Evolutionary conservation across 2,329 filamentous ascomycete genomes (phyloP).

Genomic region (Alternaria ethzedia): DNA sequence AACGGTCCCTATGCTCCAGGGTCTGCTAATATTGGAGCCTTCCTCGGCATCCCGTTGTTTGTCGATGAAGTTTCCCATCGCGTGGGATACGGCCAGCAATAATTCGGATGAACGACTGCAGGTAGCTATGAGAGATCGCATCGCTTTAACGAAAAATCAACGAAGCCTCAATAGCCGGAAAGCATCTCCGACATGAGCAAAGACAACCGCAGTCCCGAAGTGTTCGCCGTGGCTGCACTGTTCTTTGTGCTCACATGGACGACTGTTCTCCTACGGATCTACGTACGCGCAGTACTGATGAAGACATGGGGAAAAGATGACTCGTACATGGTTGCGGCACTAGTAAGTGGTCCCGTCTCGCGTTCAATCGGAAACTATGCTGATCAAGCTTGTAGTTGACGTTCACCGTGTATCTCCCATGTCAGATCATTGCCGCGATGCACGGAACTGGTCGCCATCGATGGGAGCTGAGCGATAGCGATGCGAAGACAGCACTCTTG

Average conservation of each 20-base stretch:
- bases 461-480: slow-evolving; percentile 37
- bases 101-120: background rate
- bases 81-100: background rate
- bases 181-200: slow-evolving; percentile 5
- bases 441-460: slow-evolving; percentile 51
- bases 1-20: background rate
- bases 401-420: slow-evolving; percentile 50
- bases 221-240: slow-evolving; percentile 40
- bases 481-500: slow-evolving; percentile 38
- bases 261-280: slow-evolving; percentile 46
- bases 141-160: background rate
- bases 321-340: slow-evolving; percentile 49
- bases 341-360: slow-evolving; percentile 24
- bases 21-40: background rate
- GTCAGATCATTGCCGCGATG: slow-evolving; percentile 48
- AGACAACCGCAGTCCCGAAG: slow-evolving; percentile 27
- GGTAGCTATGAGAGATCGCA: background rate
- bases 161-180: background rate
- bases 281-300: slow-evolving; percentile 46
- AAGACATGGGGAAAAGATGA: slow-evolving; percentile 51
- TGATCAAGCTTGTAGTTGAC: slow-evolving; percentile 30
- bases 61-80: background rate
- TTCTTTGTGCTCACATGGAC: slow-evolving; percentile 50
- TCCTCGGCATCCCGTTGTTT: background rate
- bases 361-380: background rate